Percentiles rank a stretch among this genome's conserved stretches.
phyloP scores from a whole-genome alignment of 2,329 filamentous ascomycete genomes.

The Aspergillus fijiensis region DNA sequence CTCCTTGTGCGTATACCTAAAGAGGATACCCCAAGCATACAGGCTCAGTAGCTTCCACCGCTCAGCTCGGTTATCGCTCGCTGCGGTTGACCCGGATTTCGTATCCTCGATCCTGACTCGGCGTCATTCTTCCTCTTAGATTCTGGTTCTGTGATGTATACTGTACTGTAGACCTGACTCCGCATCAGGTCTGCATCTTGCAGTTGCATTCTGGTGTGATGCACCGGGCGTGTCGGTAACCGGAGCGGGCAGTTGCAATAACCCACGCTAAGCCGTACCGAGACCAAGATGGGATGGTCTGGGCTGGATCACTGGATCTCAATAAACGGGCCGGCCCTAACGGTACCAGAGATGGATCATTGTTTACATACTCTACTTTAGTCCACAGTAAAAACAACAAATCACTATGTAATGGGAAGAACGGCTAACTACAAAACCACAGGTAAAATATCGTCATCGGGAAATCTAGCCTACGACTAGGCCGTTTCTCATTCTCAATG shows the following conservation, averaged over 20 bases:
- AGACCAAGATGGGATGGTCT: background rate
- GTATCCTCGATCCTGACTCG: background rate
- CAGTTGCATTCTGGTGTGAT: background rate
- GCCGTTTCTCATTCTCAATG: conserved; percentile 3
- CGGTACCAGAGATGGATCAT: conserved; percentile 20
- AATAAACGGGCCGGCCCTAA: conserved; percentile 25
- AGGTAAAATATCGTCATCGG: background rate
- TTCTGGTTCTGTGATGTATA: background rate
- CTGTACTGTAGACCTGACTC: conserved; percentile 17
- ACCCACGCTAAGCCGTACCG: conserved; percentile 8
- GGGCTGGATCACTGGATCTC: conserved; percentile 24
- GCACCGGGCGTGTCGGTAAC: background rate
- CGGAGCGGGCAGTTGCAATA: background rate
- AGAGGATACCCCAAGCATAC: background rate
- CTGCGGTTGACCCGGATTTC: background rate
- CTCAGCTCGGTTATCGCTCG: no score
- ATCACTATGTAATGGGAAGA: background rate
- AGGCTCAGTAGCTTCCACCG: no score
- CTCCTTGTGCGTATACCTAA: conserved; percentile 2
- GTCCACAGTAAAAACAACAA: background rate
- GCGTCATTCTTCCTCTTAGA: background rate
- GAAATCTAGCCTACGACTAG: background rate
- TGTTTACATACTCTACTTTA: background rate
- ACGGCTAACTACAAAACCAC: no score
- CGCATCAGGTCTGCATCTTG: conserved; percentile 20